Base-by-base conservation (phyloP, 352 stramenopile genomes). In the Phytophthora sp. region DNA sequence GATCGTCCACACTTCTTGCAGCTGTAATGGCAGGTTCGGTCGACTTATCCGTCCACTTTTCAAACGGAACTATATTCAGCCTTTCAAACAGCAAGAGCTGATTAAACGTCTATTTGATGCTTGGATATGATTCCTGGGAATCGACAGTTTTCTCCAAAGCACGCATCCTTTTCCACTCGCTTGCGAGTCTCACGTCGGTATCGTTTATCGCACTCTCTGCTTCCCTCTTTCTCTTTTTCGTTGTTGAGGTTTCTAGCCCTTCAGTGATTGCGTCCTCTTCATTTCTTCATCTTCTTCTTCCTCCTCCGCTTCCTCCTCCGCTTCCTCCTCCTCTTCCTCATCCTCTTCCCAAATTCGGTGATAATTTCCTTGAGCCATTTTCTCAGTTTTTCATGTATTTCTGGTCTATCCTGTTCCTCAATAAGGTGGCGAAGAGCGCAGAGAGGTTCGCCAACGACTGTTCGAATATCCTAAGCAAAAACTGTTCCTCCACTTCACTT, bases 401-500 rank as follows among this genome's bases (percentile, higher is more conserved):
- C 18, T 0, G 21, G 3, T 18, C 18, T n/a, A 0, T 48, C 6
- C 2, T 32, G 28, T 45, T 58, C 21, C 13, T 51, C 15, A 10
- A 68, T 10, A 10, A 66, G 53, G 3, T 50, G 18, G 2, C 23
- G 7, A 10, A 74, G 65, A 11, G 48, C 26, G 39, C 3, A 15
- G 2, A 64, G 21, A 13, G 69, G 44, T 0, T 21, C 21, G 15
- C 43, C 8, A 73, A 59, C 20, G 63, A 67, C 43, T 66, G 61
- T 2, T 64, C 21, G 20, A 80, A 65, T 3, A 62, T 71, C 11
- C 63, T 45, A 18, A 48, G 35, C 31, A 79, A 28, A 4, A 82
- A 24, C 30, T 48, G 42, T 4, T 60, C 17, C 39, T 75, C 62
- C 11, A 84, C 48, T 51, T 84, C 72, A 8, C n/a, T 3, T 32